phyloP scores from a whole-genome alignment of 176 grass and related monocot species.

The Canna indica region DNA sequence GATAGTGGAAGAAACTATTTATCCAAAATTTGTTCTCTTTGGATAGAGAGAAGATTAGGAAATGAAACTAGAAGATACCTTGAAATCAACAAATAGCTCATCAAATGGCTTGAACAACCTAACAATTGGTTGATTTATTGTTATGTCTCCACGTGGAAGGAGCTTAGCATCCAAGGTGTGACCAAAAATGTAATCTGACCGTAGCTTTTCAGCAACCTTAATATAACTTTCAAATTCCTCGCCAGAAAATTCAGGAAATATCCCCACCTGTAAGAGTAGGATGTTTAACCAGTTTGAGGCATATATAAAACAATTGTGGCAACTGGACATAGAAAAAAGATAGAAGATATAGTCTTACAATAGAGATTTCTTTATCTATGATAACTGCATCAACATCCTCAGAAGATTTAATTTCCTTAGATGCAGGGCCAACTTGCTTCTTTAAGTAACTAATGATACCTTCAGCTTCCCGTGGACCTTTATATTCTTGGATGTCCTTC shows the following conservation, averaged over 20 bases:
- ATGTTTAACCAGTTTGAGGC: background rate
- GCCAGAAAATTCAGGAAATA: slow-evolving; percentile 63
- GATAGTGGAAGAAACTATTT: background rate
- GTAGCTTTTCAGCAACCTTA: slow-evolving; percentile 71
- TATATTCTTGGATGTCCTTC: slow-evolving; percentile 68
- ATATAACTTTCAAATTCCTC: slow-evolving; percentile 66
- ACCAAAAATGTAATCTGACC: slow-evolving; percentile 66
- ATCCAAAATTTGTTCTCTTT: background rate
- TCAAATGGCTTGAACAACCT: slow-evolving; percentile 90
- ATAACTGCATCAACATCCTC: slow-evolving; percentile 41
- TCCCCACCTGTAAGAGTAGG: slow-evolving; percentile 41
- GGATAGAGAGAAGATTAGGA: background rate
- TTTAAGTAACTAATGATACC: slow-evolving; percentile 84
- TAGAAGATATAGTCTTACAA: slow-evolving; percentile 33
- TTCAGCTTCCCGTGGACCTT: slow-evolving; percentile 81
- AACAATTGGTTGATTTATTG: slow-evolving; percentile 48
- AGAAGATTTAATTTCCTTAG: slow-evolving; percentile 55
- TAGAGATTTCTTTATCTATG: slow-evolving; percentile 51
- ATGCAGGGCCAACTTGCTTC: slow-evolving; percentile 91
- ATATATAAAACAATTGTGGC: background rate
- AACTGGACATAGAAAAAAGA: background rate
- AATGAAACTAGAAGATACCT: slow-evolving; percentile 30
- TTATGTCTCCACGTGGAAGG: slow-evolving; percentile 61
- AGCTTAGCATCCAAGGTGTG: slow-evolving; percentile 61
- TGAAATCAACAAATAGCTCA: slow-evolving; percentile 75